Conservation (phyloP, 2,329 filamentous ascomycete genomes). For the Fusarium tanahbumbuense region DNA sequence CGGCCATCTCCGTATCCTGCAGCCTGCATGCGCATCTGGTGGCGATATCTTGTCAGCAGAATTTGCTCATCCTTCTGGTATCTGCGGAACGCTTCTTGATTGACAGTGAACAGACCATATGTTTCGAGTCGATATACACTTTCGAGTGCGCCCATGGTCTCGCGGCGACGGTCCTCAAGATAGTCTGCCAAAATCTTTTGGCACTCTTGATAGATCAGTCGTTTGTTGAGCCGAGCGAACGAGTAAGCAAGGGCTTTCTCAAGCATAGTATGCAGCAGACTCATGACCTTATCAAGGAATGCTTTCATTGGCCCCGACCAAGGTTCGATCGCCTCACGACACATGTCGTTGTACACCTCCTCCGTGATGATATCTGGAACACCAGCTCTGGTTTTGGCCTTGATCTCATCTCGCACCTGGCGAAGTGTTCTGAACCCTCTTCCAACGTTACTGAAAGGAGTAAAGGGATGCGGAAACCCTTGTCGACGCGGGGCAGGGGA, state of each 20-base stretch:
- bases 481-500: conserved; percentile 24
- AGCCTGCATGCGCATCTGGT: conserved; percentile 61
- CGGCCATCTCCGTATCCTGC: conserved; percentile 47
- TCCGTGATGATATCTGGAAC: conserved; percentile 69
- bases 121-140: conserved; percentile 65
- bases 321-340: conserved; percentile 65
- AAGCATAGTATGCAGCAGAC: conserved; percentile 61
- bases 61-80: conserved; percentile 61
- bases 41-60: conserved; percentile 60
- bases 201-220: conserved; percentile 63
- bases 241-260: conserved; percentile 60
- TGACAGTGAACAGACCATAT: conserved; percentile 68
- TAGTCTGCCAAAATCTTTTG: conserved; percentile 58
- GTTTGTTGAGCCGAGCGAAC: conserved; percentile 59
- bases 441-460: conserved; percentile 53
- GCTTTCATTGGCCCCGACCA: conserved; percentile 67
- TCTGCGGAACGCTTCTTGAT: conserved; percentile 59
- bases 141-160: conserved; percentile 53
- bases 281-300: conserved; percentile 61
- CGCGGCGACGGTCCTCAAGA: conserved; percentile 54
- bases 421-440: conserved; percentile 59
- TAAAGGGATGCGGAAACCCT: conserved; percentile 53
- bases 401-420: conserved; percentile 66
- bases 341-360: conserved; percentile 69
- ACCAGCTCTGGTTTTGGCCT: conserved; percentile 65